phyloP scores from a whole-genome alignment of 1,284 basidiomycete genomes.

The Heliocybe sulcata region DNA sequence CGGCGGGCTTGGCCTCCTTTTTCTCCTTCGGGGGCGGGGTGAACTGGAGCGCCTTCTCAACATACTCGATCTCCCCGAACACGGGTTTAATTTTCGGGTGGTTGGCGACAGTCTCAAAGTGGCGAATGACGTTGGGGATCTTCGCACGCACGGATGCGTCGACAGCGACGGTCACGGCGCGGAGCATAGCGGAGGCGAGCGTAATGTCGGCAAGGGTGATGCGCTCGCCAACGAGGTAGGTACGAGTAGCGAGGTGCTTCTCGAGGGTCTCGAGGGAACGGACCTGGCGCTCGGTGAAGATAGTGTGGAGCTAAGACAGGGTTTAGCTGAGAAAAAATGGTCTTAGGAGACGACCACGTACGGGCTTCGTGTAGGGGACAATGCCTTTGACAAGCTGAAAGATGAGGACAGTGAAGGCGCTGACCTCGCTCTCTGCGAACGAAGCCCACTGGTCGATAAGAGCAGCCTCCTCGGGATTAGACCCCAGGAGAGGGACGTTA shows the following conservation, averaged over 20 bases:
- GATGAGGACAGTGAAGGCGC: conserved; percentile 17
- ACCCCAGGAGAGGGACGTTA: conserved; percentile 60
- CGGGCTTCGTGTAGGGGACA: conserved; percentile 62
- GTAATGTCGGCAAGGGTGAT: conserved; percentile 89
- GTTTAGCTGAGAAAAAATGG: not conserved
- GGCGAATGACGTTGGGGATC: conserved; percentile 77
- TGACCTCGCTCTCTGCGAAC: conserved; percentile 56
- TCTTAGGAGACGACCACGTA: conserved; percentile 24
- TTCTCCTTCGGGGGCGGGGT: conserved; percentile 70
- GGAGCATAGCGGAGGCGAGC: conserved; percentile 53
- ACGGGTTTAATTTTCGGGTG: conserved; percentile 69
- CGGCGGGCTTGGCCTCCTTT: conserved; percentile 38
- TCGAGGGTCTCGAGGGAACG: conserved; percentile 66
- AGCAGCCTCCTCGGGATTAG: conserved; percentile 47
- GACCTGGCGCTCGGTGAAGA: conserved; percentile 41
- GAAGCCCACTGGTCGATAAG: conserved; percentile 64
- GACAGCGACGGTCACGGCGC: conserved; percentile 41
- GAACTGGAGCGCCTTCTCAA: conserved; percentile 70
- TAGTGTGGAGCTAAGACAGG: conserved; percentile 44
- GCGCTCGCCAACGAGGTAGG: conserved; percentile 91
- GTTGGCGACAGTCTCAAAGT: conserved; percentile 79
- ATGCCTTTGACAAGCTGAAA: conserved; percentile 30
- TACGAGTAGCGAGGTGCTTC: conserved; percentile 68
- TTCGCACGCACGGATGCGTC: conserved; percentile 62
- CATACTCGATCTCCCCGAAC: conserved; percentile 55